These are phyloP conservation scores for Paspalum notatum DNA, from an alignment of 176 grass and related monocot species.

Conservation along the genomic window DNA sequence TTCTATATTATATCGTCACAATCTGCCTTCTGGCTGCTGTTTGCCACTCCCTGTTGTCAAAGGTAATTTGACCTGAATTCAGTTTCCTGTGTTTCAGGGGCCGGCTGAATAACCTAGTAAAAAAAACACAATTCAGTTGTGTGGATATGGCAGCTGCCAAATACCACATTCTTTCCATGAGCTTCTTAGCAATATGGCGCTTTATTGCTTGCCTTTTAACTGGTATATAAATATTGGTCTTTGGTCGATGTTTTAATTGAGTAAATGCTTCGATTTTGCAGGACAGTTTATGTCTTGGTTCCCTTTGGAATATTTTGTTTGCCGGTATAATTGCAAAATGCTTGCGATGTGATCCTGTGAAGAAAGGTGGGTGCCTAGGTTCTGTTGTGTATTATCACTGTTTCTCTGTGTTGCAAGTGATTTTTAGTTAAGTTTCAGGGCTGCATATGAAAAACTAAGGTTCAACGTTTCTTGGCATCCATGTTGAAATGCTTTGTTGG, in stretches of 20 bases:
- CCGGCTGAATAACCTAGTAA: not conserved
- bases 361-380: conserved; percentile 58
- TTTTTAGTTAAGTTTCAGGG: not conserved
- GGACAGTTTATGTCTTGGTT: conserved; percentile 52
- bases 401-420: not conserved
- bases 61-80: conserved; percentile 44
- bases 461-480: not conserved
- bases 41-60: conserved; percentile 35
- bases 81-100: not conserved
- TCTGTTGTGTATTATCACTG: not conserved
- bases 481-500: not conserved
- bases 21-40: conserved; percentile 47
- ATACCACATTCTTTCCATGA: conserved; percentile 2
- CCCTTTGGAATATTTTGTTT: conserved; percentile 60
- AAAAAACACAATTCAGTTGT: not conserved
- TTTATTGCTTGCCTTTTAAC: not conserved
- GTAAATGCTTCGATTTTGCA: conserved; percentile 43
- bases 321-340: conserved; percentile 52
- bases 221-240: not conserved
- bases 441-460: not conserved
- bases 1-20: conserved; percentile 45
- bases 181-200: not conserved
- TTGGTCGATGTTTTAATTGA: not conserved
- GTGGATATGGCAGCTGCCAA: not conserved
- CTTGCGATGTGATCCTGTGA: conserved; percentile 62